Evolutionary conservation across 768 basidiomycete species (phyloP), one percentile per base, ranked within the genome.

Genomic region (Pleurotus platypus): DNA sequence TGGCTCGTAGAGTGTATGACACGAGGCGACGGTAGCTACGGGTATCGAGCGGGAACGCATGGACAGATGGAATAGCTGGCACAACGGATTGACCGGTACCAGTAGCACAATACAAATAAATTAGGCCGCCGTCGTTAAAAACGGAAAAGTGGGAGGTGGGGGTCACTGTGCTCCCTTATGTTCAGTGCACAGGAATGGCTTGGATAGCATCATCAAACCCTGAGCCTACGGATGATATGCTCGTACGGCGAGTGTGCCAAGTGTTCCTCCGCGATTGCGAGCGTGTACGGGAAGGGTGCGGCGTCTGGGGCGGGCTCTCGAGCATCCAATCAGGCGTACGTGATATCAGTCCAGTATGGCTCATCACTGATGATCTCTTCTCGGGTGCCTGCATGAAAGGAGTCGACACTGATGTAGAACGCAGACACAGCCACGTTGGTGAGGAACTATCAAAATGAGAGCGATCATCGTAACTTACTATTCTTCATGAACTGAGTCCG

Each of bases 341-440:
- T 22, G 24, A 37, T 13, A 54, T 16, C 24, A 54, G 11, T 7
- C 51, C 51, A 3, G 37, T n/a, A 9, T 22, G 24, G 51, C 51
- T 54, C 20, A 24, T 11, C 37, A 16, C 51, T 20, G 51, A 54
- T 8, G 51, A 54, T 54, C 51, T 54, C 51, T 54, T 42, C 51
- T 39, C 27, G 6, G 51, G 1, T 40, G 18, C 16, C 8, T 24
- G 38, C 12, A 16, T 27, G 30, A 27, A 26, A 11, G 30, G 30
- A 9, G 30, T 35, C 30, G 30, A 35, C 30, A 39, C 13, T 54
- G 18, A 42, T n/a, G 22, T 15, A 37, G 38, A 39, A 9, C 16
- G 11, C n/a, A 51, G 35, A 35, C 26, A 37, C 39, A 37, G n/a
- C 7, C 22, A 49, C 30, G 47, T 24, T 18, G 1, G 7, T n/a